A percentile compares a stretch with the other conserved stretches of the same genome.
phyloP scores from a whole-genome alignment of 192 early-diverging fungal species.

The Mortierella alpina region DNA sequence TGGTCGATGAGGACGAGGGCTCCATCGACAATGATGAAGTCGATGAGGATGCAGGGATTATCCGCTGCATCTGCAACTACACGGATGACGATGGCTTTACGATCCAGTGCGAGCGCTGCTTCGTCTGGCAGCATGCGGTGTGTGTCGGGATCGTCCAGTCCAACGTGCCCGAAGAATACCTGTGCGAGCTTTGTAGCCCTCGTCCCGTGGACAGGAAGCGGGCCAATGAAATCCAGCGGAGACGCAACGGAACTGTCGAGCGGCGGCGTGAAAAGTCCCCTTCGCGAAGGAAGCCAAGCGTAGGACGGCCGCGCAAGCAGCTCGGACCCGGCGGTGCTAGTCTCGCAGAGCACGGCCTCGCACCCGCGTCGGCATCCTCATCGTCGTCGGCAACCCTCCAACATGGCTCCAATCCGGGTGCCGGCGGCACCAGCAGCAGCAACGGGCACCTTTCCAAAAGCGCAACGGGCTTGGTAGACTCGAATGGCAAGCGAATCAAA shows the following conservation, averaged over 20 bases:
- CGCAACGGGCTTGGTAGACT: too few relatives aligned
- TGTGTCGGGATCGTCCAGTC: conserved; percentile 81
- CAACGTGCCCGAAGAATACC: conserved; percentile 86
- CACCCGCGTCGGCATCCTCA: not conserved
- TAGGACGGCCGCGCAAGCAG: conserved; percentile 45
- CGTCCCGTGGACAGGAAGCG: conserved; percentile 66
- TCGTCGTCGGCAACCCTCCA: not conserved
- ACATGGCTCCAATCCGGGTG: conserved; percentile 8
- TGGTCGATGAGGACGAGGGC: conserved; percentile 30
- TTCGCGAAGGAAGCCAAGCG: conserved; percentile 24
- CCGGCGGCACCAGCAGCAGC: not conserved
- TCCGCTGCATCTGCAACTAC: conserved; percentile 94
- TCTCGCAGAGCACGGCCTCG: conserved; percentile 13
- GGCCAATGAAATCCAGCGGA: conserved; percentile 57
- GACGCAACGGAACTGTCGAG: conserved; percentile 23
- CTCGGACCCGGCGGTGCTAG: conserved; percentile 10
- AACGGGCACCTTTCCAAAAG: conserved; percentile 1
- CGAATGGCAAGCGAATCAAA: too few relatives aligned
- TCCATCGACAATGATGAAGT: conserved; percentile 60
- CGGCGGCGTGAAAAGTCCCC: conserved; percentile 41
- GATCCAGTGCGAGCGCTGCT: conserved; percentile 94
- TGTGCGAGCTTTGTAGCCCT: conserved; percentile 89
- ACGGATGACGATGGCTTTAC: conserved; percentile 97
- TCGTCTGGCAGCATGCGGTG: conserved; percentile 94
- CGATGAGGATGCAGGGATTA: conserved; percentile 85